Conservation (phyloP, 2,329 filamentous ascomycete genomes). For the Hirsutella rhossiliensis region DNA sequence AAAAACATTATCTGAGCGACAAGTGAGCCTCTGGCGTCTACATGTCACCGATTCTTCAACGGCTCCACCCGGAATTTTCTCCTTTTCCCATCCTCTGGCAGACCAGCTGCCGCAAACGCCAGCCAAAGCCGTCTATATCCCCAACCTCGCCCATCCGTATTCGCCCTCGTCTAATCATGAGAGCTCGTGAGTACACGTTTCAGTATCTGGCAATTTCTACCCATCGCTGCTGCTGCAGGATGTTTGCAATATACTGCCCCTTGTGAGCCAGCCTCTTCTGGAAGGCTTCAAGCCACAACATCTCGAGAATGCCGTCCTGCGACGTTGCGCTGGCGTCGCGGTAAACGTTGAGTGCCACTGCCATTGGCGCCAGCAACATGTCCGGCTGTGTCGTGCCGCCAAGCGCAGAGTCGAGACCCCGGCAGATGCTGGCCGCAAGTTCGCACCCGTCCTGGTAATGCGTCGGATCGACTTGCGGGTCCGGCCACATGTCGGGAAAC, state of each 20-base stretch:
- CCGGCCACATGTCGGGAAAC: conserved; percentile 25
- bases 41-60: not conserved
- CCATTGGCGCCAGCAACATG: conserved; percentile 29
- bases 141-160: not conserved
- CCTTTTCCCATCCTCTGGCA: not conserved
- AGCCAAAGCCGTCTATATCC: not conserved
- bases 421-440: conserved; percentile 36
- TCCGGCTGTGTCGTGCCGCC: conserved; percentile 32
- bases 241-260: conserved; percentile 27
- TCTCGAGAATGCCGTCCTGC: conserved; percentile 30
- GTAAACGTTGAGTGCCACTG: conserved; percentile 29
- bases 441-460: conserved; percentile 31
- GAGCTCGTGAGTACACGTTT: not conserved
- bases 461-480: conserved; percentile 26
- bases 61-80: not conserved
- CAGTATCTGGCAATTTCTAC: conserved; percentile 19
- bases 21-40: not conserved
- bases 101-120: conserved; percentile 4
- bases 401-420: conserved; percentile 35
- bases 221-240: conserved; percentile 27
- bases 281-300: conserved; percentile 36
- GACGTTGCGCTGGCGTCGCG: conserved; percentile 22
- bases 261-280: conserved; percentile 23
- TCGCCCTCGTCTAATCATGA: too few relatives aligned
- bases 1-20: too few relatives aligned